Evolutionary conservation across 805 yeast genomes (phyloP), one percentile per base, ranked within the genome.

Genomic region (Wickerhamiella bombiphila): DNA sequence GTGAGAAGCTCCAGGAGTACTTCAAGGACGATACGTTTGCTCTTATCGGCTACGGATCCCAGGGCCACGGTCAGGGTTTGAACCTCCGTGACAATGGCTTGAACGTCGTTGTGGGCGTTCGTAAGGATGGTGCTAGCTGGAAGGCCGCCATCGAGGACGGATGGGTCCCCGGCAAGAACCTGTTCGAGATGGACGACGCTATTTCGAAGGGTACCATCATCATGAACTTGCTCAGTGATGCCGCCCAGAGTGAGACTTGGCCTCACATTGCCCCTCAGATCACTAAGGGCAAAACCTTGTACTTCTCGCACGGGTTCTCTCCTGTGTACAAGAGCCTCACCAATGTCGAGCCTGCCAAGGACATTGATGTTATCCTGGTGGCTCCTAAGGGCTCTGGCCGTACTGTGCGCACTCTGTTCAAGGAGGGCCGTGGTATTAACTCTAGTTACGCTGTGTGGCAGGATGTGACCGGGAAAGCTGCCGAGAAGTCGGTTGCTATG

Each of bases 381-480:
- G 98, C 98, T 66, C 98, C 98, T 70, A 91, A 91, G 80, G 98
- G 98, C 64, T 88, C 97, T 48, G 98, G 98, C 70, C 85, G 98
- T 74, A 91, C 98, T 55, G 98, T 91, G 55, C 82, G 98, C 76
- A 79, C 97, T 48, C 72, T 91, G 59, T 91, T 91, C 91, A 88
- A 91, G 74, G 98, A 91, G 73, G 98, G 98, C 64, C 86, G 98
- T 70, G 98, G 98, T 75, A 91, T 91, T 66, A 91, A 91, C 88
- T 91, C 98, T 39, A 88, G 97, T 41, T 91, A 82, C 70, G 98
- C 98, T 54, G 95, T 91, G 63, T 91, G 95, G 95, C 93, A 91
- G 70, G 96, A 91, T 65, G 96, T 88, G 51, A 66, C 95, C 57
- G 97, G 98, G 69, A 82, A 82, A 71, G 98, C 98, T 56, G 93